A percentile compares a stretch with the other conserved stretches of the same genome.
phyloP scores from a whole-genome alignment of 1,284 basidiomycete genomes.

The Malassezia pachydermatis region DNA sequence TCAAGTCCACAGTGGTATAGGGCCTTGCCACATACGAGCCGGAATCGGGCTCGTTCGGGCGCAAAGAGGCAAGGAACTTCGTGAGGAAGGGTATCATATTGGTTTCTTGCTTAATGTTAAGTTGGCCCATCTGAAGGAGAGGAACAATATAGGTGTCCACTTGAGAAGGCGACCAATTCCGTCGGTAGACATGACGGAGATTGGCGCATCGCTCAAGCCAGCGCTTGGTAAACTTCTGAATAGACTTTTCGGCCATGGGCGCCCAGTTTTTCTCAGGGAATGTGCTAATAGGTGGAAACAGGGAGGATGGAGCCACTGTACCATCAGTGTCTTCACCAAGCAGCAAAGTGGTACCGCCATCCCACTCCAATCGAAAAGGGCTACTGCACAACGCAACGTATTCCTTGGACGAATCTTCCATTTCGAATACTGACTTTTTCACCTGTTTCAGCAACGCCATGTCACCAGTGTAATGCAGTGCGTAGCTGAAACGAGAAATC shows the following conservation, averaged over 20 bases:
- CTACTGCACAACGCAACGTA: constrained; percentile 11
- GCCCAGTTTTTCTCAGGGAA: constrained; percentile 24
- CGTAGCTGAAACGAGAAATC: constrained; percentile 66
- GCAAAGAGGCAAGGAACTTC: constrained; percentile 9
- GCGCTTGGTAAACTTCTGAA: constrained; percentile 24
- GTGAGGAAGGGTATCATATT: constrained; percentile 27
- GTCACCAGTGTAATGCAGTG: constrained; percentile 16
- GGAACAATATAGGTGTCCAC: constrained; percentile 42
- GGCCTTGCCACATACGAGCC: background rate
- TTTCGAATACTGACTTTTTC: background rate
- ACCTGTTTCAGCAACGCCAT: background rate
- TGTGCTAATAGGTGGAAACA: background rate
- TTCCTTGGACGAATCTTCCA: constrained; percentile 10
- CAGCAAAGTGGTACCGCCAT: constrained; percentile 25
- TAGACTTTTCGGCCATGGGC: constrained; percentile 9
- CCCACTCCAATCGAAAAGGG: constrained; percentile 27
- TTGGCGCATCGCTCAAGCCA: constrained; percentile 19
- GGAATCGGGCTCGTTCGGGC: background rate
- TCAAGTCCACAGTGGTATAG: constrained; percentile 49
- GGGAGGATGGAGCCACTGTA: constrained; percentile 5
- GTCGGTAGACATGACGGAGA: no score
- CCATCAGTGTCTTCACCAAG: constrained; percentile 16
- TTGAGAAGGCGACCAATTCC: background rate
- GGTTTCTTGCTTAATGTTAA: constrained; percentile 49
- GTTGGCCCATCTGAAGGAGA: constrained; percentile 49